Conservation (phyloP, 2,329 filamentous ascomycete species). For the Colletotrichum chlorophyti region DNA sequence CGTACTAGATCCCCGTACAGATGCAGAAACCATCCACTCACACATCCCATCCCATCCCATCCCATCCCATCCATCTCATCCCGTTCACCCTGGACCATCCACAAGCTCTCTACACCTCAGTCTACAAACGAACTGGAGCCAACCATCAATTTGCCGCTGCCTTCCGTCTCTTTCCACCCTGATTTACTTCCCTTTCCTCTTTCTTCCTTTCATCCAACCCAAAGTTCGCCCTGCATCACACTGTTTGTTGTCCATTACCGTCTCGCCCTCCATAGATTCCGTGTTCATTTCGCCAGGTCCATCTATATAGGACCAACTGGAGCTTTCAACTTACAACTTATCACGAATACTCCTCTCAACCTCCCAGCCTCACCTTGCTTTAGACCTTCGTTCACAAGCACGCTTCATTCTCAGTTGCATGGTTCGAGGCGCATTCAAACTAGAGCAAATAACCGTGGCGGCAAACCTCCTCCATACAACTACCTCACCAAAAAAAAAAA, state of each 20-base stretch:
- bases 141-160: slow-evolving; percentile 7
- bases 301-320: too few relatives aligned
- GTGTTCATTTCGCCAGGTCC: too few relatives aligned
- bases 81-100: not conserved
- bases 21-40: too few relatives aligned
- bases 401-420: too few relatives aligned
- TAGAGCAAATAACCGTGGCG: slow-evolving; percentile 12
- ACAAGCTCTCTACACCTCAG: slow-evolving; percentile 2
- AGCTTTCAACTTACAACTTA: not conserved
- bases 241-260: not conserved
- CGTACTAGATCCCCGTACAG: too few relatives aligned
- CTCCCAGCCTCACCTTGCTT: too few relatives aligned
- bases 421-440: too few relatives aligned
- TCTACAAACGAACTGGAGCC: slow-evolving; percentile 2
- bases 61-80: not conserved
- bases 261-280: not conserved
- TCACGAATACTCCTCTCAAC: too few relatives aligned
- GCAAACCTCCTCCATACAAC: not conserved
- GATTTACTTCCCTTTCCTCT: not conserved
- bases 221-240: not conserved
- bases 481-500: not conserved
- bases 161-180: slow-evolving; percentile 21
- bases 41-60: too few relatives aligned
- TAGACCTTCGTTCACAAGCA: too few relatives aligned
- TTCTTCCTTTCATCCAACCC: not conserved